phyloP scores from a whole-genome alignment of 1,284 basidiomycete genomes.

The Cryptococcus jaspeensis region DNA sequence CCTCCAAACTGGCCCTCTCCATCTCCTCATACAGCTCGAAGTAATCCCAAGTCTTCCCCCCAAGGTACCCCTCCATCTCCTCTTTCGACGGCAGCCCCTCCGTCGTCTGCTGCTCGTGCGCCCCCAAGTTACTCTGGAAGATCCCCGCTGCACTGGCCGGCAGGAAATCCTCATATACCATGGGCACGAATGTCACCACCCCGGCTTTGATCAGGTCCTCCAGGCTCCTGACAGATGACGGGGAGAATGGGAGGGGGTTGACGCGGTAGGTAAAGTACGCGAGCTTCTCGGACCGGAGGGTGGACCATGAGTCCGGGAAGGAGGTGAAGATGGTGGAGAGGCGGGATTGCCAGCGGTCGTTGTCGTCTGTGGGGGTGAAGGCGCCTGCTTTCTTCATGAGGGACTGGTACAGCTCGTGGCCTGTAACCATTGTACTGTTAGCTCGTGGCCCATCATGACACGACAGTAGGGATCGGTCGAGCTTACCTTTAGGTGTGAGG shows the following conservation, averaged over 20 bases:
- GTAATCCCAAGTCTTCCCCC: constrained; percentile 23
- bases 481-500: constrained; percentile 46
- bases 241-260: constrained; percentile 2
- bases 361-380: constrained; percentile 30
- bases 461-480: neutral
- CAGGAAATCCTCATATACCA: constrained; percentile 54
- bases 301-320: constrained; percentile 40
- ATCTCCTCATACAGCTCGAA: constrained; percentile 31
- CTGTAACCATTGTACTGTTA: constrained; percentile 5
- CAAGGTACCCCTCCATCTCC: constrained; percentile 25
- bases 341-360: constrained; percentile 41
- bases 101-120: constrained; percentile 12
- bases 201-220: constrained; percentile 39
- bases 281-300: constrained; percentile 31
- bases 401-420: constrained; percentile 38
- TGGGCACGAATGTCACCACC: constrained; percentile 38
- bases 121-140: constrained; percentile 51
- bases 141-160: constrained; percentile 54
- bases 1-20: constrained; percentile 16
- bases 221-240: neutral
- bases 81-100: constrained; percentile 13
- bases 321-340: constrained; percentile 27
- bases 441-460: constrained; percentile 3
- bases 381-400: constrained; percentile 27
- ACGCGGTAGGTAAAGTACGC: constrained; percentile 31